phyloP scores from a whole-genome alignment of 2,329 filamentous ascomycete species.

The Sporothrix pseudoabietina region DNA sequence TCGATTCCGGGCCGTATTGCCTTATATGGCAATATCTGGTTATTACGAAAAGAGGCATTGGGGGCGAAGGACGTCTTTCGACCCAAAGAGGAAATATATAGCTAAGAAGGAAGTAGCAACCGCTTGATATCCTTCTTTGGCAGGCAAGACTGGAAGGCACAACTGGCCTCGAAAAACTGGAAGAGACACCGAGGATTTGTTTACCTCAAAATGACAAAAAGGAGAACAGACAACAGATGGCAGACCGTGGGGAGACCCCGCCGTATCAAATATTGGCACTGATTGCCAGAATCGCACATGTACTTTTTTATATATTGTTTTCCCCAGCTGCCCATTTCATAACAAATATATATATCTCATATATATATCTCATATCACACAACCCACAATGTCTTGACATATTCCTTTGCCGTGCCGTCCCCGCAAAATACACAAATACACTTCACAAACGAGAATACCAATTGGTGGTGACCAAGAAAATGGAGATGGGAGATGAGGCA shows the following conservation, averaged over 20 bases:
- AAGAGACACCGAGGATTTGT: too few relatives aligned
- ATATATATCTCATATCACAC: neutral
- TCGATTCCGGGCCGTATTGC: slow-evolving; percentile 4
- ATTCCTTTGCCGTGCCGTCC: slow-evolving; percentile 2
- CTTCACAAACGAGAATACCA: neutral
- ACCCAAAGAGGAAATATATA: neutral
- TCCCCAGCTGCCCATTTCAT: neutral
- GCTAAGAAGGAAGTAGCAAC: neutral
- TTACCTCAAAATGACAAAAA: too few relatives aligned
- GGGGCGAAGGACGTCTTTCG: neutral
- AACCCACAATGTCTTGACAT: neutral
- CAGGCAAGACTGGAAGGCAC: too few relatives aligned
- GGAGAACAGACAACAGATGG: too few relatives aligned
- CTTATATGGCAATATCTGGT: slow-evolving; percentile 4
- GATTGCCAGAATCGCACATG: too few relatives aligned
- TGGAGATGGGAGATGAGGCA: neutral
- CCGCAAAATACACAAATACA: slow-evolving; percentile 17
- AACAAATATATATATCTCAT: neutral
- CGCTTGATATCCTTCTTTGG: neutral
- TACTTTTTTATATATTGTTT: neutral
- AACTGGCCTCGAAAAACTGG: too few relatives aligned
- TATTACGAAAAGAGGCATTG: neutral
- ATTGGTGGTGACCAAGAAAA: neutral
- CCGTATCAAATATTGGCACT: too few relatives aligned
- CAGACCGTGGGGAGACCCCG: too few relatives aligned